Evolutionary conservation across 441 rosid species (phyloP), one percentile per base, ranked within the genome.

Genomic region (Pelargonium australe): DNA sequence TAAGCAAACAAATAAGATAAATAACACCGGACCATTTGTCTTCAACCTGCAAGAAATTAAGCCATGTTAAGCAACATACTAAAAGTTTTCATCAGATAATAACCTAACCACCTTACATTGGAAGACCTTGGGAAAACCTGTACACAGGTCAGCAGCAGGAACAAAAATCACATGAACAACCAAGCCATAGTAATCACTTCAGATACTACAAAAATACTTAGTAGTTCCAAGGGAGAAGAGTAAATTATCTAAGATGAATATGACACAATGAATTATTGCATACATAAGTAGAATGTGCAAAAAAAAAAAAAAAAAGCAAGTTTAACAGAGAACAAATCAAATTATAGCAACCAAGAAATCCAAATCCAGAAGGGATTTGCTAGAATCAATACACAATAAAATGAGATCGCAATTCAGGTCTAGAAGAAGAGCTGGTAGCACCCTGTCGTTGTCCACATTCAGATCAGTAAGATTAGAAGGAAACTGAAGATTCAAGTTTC

Each of bases 401-500:
- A 58, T 5, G n/a, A 62, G 25, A 12, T 9, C 41, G 55, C 44
- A 55, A 76, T 51, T 60, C 68, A 70, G 69, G 64, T 71, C 70
- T 40, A 7, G 70, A 14, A 40, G 60, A 80, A 65, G 53, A 73
- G 70, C 67, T 37, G 70, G 66, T 72, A 20, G 34, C 20, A 68
- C 72, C 78, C 70, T 40, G 65, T 12, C 25, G 58, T 55, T 14
- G 44, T 65, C 31, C 70, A 66, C 68, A 74, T 65, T 37, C 13
- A 49, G 17, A 80, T 17, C 16, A 44, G 47, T 43, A 75, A 70
- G 68, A 75, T 73, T 79, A 79, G 70, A 73, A 74, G 74, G 71
- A 74, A 78, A 76, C 84, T 73, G 70, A 81, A 76, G 67, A 75
- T 68, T 78, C 65, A 76, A 80, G 60, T 65, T 78, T 47, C 68